A percentile compares a stretch with the other conserved stretches of the same genome.
Conservation (phyloP, 257 asterid genomes). For the Penstemon newberryi region DNA sequence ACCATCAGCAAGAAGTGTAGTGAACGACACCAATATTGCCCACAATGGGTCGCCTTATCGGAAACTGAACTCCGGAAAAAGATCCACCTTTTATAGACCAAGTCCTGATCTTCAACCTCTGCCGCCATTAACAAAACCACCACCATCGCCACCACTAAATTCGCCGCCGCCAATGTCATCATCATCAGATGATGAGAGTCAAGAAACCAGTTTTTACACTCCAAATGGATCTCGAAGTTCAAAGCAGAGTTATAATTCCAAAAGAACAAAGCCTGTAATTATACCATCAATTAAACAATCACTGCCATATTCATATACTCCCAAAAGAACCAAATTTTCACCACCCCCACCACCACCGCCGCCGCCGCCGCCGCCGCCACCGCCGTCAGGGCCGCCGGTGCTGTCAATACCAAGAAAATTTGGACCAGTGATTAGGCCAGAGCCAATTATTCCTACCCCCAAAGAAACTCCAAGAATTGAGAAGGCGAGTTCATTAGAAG, state of each 20-base stretch:
- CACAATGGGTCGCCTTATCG: slow-evolving; percentile 52
- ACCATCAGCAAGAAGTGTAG: slow-evolving; percentile 46
- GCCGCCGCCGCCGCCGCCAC: slow-evolving; percentile 38
- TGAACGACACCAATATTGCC: slow-evolving; percentile 35
- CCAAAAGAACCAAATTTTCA: slow-evolving; percentile 26
- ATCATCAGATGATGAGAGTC: slow-evolving; percentile 78
- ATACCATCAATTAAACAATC: slow-evolving; percentile 57
- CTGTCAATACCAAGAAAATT: slow-evolving; percentile 36
- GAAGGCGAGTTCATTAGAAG: slow-evolving; percentile 39
- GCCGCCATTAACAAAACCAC: slow-evolving; percentile 70
- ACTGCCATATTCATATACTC: slow-evolving; percentile 28
- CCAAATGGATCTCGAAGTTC: slow-evolving; percentile 51
- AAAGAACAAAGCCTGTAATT: slow-evolving; percentile 47
- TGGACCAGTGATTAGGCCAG: slow-evolving; percentile 35
- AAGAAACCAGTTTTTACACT: slow-evolving; percentile 48
- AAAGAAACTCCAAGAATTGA: slow-evolving; percentile 31
- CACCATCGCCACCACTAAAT: slow-evolving; percentile 54
- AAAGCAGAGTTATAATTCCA: slow-evolving; percentile 43
- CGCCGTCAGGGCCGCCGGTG: slow-evolving; percentile 38
- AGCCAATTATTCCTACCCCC: slow-evolving; percentile 45
- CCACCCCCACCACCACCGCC: slow-evolving; percentile 42
- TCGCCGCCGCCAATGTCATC: slow-evolving; percentile 91
- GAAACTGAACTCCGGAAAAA: slow-evolving; percentile 46
- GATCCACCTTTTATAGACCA: slow-evolving; percentile 60
- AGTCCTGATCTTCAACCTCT: slow-evolving; percentile 84